Percentiles rank a stretch among this genome's conserved stretches.
These are phyloP conservation scores for Pyrenula aspistea DNA, from an alignment of 495 filamentous ascomycete species.

Conservation along the genomic window DNA sequence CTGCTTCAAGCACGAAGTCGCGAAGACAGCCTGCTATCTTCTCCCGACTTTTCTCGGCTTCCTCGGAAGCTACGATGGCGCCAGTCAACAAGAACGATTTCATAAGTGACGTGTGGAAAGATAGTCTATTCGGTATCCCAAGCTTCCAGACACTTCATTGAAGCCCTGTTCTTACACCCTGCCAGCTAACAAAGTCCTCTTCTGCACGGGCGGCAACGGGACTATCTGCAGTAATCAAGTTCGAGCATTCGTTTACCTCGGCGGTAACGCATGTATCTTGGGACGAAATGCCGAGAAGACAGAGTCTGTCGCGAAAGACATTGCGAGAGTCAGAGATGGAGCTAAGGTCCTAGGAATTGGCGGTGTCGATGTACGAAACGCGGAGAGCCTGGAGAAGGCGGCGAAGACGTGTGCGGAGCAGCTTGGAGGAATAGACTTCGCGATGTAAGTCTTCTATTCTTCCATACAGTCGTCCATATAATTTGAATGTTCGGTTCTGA, in stretches of 20 bases:
- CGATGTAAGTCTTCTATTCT: conserved; percentile 51
- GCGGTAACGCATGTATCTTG: conserved; percentile 86
- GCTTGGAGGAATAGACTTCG: conserved; percentile 78
- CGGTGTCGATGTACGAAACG: conserved; percentile 68
- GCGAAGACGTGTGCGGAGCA: conserved; percentile 69
- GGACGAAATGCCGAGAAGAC: conserved; percentile 89
- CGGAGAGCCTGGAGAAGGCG: conserved; percentile 55
- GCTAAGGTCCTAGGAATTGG: conserved; percentile 80
- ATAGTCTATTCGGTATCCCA: conserved; percentile 64
- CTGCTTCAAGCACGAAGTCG: too few species aligned
- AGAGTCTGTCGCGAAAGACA: conserved; percentile 62
- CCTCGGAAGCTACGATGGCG: conserved; percentile 11
- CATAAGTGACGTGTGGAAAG: conserved; percentile 69
- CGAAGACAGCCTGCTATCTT: too few species aligned
- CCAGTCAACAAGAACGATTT: conserved; percentile 59
- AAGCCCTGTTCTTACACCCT: neutral
- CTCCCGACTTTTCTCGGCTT: neutral
- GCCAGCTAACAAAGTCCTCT: conserved; percentile 75
- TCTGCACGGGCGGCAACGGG: conserved; percentile 91
- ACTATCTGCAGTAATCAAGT: conserved; percentile 92
- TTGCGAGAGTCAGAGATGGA: conserved; percentile 63
- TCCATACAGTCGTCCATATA: neutral
- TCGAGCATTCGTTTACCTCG: conserved; percentile 77
- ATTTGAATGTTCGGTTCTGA: neutral
- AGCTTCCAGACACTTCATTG: neutral